A percentile compares a stretch with the other conserved stretches of the same genome.
Evolutionary conservation across 2,329 filamentous ascomycete species (phyloP).

Genomic region (Colletotrichum spinosum): DNA sequence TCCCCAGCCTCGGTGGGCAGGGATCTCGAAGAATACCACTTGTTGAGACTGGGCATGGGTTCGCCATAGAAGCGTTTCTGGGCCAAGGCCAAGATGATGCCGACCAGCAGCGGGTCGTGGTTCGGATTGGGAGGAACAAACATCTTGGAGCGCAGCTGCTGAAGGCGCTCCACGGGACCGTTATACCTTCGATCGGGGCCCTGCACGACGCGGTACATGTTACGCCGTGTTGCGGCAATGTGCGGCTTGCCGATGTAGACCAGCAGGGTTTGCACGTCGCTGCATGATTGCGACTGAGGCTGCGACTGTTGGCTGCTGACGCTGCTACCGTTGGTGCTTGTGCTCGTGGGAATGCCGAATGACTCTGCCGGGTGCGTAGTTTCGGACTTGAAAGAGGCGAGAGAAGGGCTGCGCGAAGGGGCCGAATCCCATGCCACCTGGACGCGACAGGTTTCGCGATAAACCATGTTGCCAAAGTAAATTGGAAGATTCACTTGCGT

Average conservation of each 20-base stretch:
- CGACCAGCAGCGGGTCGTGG: conserved; percentile 65
- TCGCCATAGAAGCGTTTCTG: conserved; percentile 63
- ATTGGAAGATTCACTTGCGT: conserved; percentile 55
- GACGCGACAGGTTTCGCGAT: conserved; percentile 58
- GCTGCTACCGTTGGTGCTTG: conserved; percentile 7
- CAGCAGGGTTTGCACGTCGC: conserved; percentile 46
- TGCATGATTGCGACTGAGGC: neutral
- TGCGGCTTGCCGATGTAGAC: conserved; percentile 63
- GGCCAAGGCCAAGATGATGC: conserved; percentile 67
- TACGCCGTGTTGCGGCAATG: conserved; percentile 57
- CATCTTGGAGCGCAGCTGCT: conserved; percentile 58
- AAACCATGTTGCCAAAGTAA: conserved; percentile 60
- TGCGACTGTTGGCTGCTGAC: conserved; percentile 13
- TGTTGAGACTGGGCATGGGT: conserved; percentile 26
- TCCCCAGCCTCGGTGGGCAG: conserved; percentile 18
- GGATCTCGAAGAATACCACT: conserved; percentile 27
- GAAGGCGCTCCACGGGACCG: conserved; percentile 59
- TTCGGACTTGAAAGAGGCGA: conserved; percentile 49
- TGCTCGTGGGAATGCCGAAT: conserved; percentile 37
- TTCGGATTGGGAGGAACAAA: conserved; percentile 61
- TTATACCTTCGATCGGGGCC: conserved; percentile 57
- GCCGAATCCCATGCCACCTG: conserved; percentile 62
- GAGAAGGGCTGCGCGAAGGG: conserved; percentile 30
- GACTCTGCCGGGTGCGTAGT: conserved; percentile 50
- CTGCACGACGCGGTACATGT: conserved; percentile 58